Conservation (phyloP, 163 green algal genomes). For the Chlamydomonas reinhardtii region DNA sequence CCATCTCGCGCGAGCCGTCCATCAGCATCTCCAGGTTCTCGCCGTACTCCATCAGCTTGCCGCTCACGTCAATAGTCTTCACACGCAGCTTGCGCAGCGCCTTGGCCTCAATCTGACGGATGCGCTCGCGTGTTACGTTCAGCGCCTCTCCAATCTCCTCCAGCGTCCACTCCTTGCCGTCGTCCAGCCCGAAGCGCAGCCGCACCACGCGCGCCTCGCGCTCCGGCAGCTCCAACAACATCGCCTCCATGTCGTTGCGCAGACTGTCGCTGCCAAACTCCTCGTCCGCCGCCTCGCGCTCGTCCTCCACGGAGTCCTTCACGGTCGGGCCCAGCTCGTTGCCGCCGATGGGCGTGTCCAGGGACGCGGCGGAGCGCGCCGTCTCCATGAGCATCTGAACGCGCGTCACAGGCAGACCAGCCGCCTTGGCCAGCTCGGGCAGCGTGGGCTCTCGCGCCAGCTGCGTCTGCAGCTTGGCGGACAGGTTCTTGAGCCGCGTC, state of each 20-base stretch:
- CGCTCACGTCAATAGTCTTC: slow-evolving; percentile 3
- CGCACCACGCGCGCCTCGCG: slow-evolving; percentile 87
- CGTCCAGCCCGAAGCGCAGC: slow-evolving; percentile 90
- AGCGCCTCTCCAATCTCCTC: slow-evolving; percentile 89
- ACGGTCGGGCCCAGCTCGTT: slow-evolving; percentile 52
- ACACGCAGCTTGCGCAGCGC: slow-evolving; percentile 78
- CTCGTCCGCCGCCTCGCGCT: slow-evolving; percentile 53
- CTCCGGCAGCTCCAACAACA: slow-evolving; percentile 81
- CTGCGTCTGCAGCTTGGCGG: slow-evolving; percentile 54
- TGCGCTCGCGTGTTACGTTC: slow-evolving; percentile 91
- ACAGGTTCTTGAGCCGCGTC: slow-evolving; percentile 67
- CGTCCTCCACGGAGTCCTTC: slow-evolving; percentile 67
- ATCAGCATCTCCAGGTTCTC: slow-evolving; percentile 42
- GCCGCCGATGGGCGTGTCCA: slow-evolving; percentile 58
- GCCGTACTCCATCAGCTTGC: slow-evolving; percentile 50
- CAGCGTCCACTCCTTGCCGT: slow-evolving; percentile 83
- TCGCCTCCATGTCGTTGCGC: slow-evolving; percentile 79
- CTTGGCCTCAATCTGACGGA: slow-evolving; percentile 95
- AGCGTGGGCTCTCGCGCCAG: slow-evolving; percentile 60
- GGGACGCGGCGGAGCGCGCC: slow-evolving; percentile 16
- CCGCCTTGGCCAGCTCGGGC: slow-evolving; percentile 64
- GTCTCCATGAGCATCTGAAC: slow-evolving; percentile 46
- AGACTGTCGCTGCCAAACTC: slow-evolving; percentile 63
- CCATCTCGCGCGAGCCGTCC: slow-evolving; percentile 36
- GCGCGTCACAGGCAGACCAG: slow-evolving; percentile 17